phyloP scores from a whole-genome alignment of 805 yeast genomes.

The Ogataea paradorogensis region DNA sequence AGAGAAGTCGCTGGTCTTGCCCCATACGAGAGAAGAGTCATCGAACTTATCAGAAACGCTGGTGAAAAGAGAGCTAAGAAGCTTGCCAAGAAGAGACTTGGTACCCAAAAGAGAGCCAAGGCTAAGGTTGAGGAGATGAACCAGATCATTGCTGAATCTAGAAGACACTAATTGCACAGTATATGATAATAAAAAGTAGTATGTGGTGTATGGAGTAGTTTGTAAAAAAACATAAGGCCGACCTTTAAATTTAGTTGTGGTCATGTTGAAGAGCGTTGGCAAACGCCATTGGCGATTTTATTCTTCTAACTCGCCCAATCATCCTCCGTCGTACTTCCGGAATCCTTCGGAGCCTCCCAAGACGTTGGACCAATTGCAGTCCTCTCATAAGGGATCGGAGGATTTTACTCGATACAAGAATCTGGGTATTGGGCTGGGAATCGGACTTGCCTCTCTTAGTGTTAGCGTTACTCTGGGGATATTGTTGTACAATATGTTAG shows the following conservation, averaged over 20 bases:
- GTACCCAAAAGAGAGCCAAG: constrained; percentile 99
- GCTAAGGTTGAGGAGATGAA: constrained; percentile 99
- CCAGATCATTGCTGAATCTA: constrained; percentile 92
- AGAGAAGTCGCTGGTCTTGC: constrained; percentile 98
- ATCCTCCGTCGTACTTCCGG: constrained; percentile 27
- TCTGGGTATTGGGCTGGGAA: constrained; percentile 17
- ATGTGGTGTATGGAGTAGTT: constrained; percentile 11
- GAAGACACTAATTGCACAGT: constrained; percentile 67
- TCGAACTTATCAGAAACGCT: constrained; percentile 99
- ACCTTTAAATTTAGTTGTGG: not conserved
- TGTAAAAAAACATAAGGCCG: not conserved
- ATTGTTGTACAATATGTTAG: constrained; percentile 14
- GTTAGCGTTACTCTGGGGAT: constrained; percentile 15
- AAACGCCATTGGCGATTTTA: constrained; percentile 6
- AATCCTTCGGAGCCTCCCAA: constrained; percentile 30
- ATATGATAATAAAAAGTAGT: constrained; percentile 10
- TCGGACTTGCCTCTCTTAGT: constrained; percentile 16
- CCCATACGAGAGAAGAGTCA: constrained; percentile 99
- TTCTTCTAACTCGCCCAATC: not conserved
- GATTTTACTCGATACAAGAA: constrained; percentile 9
- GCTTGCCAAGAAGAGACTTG: constrained; percentile 99
- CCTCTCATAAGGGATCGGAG: not conserved
- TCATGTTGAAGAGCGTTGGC: constrained; percentile 4
- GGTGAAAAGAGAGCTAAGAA: constrained; percentile 99
- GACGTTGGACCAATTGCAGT: constrained; percentile 25